Evolutionary conservation across 495 filamentous ascomycete genomes (phyloP), one percentile per base, ranked within the genome.

Genomic region (Penicillium robsamsonii): DNA sequence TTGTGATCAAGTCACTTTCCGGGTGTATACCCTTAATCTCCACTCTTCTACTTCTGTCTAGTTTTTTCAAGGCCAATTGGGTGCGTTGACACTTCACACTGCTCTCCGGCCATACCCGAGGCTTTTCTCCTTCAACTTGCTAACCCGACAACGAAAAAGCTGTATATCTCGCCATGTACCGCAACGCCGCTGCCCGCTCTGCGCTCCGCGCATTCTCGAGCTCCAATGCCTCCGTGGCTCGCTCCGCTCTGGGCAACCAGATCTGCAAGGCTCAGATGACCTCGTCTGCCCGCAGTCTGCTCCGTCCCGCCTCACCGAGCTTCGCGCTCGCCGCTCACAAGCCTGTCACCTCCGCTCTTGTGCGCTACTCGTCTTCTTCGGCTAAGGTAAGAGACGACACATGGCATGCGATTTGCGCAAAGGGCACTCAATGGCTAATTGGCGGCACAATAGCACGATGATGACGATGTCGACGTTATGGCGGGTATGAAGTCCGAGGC

Each of bases 401-500:
- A 20, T 35, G 13, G 1, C 1, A 29, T 35, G 53, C 22, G 11
- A 24, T 46, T 49, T 24, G 18, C 24, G 46, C 25, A 18, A 46
- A 29, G 2, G 12, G 27, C 17, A 43, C 11, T 17, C 60, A 61
- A 66, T 71, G 59, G 67, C 70, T 75, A 62, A 75, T 63, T 35
- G 17, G 29, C 78, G 56, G 44, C 50, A 11, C 55, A 55, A 47
- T 65, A 69, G 29, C 20, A 53, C 27, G 65, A 61, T 4, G 70
- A 70, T 31, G 63, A 78, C 9, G 79, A 85, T 27, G 67, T 73
- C 41, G 84, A 91, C 49, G 85, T 93, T 75, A 73, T 85, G 68
- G 79, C 79, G 46, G 88, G 84, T 37, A 73, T 96, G 43, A 86
- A 79, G 65, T 63, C 77, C 22, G 93, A 97, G 69, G 50, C 94